These are phyloP conservation scores for Saitoella complicata DNA, from an alignment of 805 yeast species.

Conservation along the genomic window DNA sequence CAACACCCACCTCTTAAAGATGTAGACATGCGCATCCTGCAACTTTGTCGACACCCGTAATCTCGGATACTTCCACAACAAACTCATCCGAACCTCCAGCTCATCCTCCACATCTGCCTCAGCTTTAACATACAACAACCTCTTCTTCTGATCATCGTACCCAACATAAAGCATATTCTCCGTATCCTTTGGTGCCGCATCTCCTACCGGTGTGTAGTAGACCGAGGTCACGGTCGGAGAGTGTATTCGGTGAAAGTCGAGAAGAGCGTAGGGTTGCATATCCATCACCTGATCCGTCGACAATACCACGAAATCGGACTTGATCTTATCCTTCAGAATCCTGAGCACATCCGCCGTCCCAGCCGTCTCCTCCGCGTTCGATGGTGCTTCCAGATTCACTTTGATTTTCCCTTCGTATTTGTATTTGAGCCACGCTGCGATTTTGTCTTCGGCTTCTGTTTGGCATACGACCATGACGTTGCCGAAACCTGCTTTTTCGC, in stretches of 20 bases:
- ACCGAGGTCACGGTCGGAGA: slow-evolving; percentile 18
- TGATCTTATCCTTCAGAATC: slow-evolving; percentile 24
- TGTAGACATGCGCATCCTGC: slow-evolving; percentile 56
- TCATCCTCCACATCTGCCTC: slow-evolving; percentile 57
- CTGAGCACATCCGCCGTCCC: slow-evolving; percentile 49
- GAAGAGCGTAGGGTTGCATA: slow-evolving; percentile 73
- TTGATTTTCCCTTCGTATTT: slow-evolving; percentile 28
- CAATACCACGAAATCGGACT: slow-evolving; percentile 52
- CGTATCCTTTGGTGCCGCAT: slow-evolving; percentile 1
- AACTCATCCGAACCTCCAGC: slow-evolving; percentile 63
- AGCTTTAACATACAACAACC: slow-evolving; percentile 18
- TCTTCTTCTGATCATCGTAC: neutral
- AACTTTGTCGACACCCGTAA: slow-evolving; percentile 60
- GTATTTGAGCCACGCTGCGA: slow-evolving; percentile 17
- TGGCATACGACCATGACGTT: slow-evolving; percentile 31
- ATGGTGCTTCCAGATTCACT: slow-evolving; percentile 29
- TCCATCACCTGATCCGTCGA: slow-evolving; percentile 94
- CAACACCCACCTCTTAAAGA: slow-evolving; percentile 40
- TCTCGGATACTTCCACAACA: slow-evolving; percentile 79
- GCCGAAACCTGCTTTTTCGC: slow-evolving; percentile 37
- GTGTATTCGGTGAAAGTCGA: slow-evolving; percentile 58
- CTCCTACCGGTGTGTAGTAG: neutral
- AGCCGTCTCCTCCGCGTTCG: slow-evolving; percentile 28
- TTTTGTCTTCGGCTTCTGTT: slow-evolving; percentile 33
- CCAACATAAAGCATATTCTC: neutral